Conservation (phyloP, 176 grass and related monocot species). For the Bromus sterilis region DNA sequence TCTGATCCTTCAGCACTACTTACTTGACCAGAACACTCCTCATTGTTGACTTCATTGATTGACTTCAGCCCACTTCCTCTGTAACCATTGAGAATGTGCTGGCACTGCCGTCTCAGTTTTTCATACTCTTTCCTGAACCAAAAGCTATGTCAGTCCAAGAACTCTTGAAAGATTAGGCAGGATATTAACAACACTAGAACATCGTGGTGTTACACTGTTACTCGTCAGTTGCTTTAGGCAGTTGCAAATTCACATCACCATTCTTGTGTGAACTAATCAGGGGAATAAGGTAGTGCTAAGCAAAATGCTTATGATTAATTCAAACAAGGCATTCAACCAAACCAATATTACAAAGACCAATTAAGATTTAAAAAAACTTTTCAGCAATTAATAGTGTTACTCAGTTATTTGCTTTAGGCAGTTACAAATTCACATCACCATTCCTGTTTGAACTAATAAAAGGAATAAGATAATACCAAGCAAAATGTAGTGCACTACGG, state of each 20-base stretch:
- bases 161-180: neutral
- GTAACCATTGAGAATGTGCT: conserved; percentile 45
- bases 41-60: conserved; percentile 51
- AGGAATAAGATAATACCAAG: neutral
- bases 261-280: neutral
- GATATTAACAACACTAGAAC: neutral
- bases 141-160: conserved; percentile 11
- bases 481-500: no score
- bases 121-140: conserved; percentile 89
- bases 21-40: conserved; percentile 38
- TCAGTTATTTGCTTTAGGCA: neutral
- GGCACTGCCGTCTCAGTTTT: conserved; percentile 78
- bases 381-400: no score
- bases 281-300: neutral
- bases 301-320: neutral
- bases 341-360: no score
- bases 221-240: neutral
- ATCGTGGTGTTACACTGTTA: neutral
- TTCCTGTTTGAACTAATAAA: neutral
- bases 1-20: conserved; percentile 48
- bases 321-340: no score
- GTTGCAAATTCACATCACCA: neutral
- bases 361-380: no score
- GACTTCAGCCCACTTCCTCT: conserved; percentile 62
- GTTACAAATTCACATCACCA: neutral